Evolutionary conservation across 148 eudicot species (phyloP), one percentile per base, ranked within the genome.

Genomic region (Cornus kousa): DNA sequence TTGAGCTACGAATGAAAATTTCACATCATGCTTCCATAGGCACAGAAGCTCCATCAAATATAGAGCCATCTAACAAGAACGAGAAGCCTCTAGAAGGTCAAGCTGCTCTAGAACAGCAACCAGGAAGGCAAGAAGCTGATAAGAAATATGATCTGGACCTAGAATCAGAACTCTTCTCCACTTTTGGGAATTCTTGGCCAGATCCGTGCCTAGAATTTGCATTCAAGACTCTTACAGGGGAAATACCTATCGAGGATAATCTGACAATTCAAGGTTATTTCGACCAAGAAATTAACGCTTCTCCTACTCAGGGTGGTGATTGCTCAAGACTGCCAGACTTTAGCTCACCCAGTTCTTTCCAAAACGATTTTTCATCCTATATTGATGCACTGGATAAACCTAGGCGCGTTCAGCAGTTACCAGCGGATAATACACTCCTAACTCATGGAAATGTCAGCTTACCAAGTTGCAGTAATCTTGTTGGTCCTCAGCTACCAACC

Each of bases 151-250:
- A 73, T 59, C 74, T 77, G 43, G 72, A 57, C 65, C 43, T 72
- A 10, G 88, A 65, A 31, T 78, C 87, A 19, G 83, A 78, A 31
- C 65, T 80, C 68, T 79, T 78, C 74, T 82, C 82, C 48, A 83
- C 88, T 28, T 85, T 87, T 62, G 83, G 73, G 50, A 86, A 85
- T 13, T 72, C 83, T 37, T 89, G 91, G 94, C 83, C 91, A 9
- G 94, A 94, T 79, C 94, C 98, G 74, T 93, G 94, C 81, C 84
- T 90, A 8, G 97, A 94, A 40, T 94, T 94, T 85, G 94, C 98
- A 9, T 82, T 80, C 53, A 94, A 92, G 78, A 94, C 94, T 40
- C 97, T 92, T 17, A 90, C 92, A n/a, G 98, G 98, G 60, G 87
- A 87, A n/a, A 82, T 92, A 62, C 87, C 98, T 0, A 71, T 89